Evolutionary conservation across 1,284 basidiomycete species (phyloP).

Genomic region (Agaricales sp.): DNA sequence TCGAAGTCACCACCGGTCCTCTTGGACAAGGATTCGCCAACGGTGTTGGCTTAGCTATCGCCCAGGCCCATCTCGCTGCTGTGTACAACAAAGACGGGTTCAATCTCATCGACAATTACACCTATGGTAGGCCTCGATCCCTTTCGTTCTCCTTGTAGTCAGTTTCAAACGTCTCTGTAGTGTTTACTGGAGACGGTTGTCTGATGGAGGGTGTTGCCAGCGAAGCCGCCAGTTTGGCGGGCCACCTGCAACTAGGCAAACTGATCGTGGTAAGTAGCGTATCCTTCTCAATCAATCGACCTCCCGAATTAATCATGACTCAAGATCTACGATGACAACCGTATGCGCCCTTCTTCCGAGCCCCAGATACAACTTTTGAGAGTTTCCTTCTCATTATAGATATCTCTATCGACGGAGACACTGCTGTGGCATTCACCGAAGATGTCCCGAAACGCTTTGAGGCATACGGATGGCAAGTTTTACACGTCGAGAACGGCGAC

Average conservation of each 20-base stretch:
- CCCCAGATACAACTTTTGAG: conserved; percentile 1
- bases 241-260: conserved; percentile 89
- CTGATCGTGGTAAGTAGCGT: conserved; percentile 67
- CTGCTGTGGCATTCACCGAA: conserved; percentile 89
- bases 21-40: conserved; percentile 93
- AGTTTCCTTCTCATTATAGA: conserved; percentile 33
- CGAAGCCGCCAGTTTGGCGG: conserved; percentile 88
- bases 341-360: conserved; percentile 25
- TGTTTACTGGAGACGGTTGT: conserved; percentile 91
- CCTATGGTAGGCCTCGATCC: conserved; percentile 52
- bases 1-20: conserved; percentile 82
- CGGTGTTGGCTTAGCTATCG: conserved; percentile 89
- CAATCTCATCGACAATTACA: conserved; percentile 82
- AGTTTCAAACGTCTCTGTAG: conserved; percentile 25
- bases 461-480: conserved; percentile 90
- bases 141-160: conserved; percentile 9
- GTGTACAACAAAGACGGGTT: conserved; percentile 86
- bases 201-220: conserved; percentile 91
- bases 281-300: no score
- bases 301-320: background rate
- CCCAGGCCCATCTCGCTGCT: conserved; percentile 82
- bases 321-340: conserved; percentile 85
- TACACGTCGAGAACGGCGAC: conserved; percentile 79
- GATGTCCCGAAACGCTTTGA: conserved; percentile 84
- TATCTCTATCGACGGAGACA: conserved; percentile 95